phyloP scores from a whole-genome alignment of 2,329 filamentous ascomycete species.

The Arthrobotrys sphaeroides region DNA sequence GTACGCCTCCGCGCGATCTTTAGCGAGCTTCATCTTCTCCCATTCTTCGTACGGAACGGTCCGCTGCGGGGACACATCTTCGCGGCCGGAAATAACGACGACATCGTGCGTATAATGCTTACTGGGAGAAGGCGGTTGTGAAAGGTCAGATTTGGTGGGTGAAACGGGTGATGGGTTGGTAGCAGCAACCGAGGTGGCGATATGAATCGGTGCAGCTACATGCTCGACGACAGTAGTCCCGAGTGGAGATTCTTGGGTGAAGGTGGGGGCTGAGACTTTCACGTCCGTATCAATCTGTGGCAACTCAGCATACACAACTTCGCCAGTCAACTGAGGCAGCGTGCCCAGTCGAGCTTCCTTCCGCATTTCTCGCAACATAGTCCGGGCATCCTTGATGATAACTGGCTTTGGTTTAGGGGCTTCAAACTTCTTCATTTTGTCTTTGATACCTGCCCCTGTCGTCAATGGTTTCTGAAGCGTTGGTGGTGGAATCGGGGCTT shows the following conservation, averaged over 20 bases:
- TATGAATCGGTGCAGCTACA: neutral
- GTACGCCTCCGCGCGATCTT: conserved; percentile 41
- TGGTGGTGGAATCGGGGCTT: neutral
- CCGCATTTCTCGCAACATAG: conserved; percentile 39
- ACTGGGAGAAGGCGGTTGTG: neutral
- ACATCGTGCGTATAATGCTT: neutral
- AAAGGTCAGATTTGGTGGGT: neutral
- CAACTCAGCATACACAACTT: conserved; percentile 36
- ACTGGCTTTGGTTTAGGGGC: conserved; percentile 34
- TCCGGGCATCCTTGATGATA: conserved; percentile 23
- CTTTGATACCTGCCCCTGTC: conserved; percentile 16
- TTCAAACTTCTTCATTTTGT: conserved; percentile 40
- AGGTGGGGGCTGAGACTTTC: neutral
- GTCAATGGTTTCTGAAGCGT: neutral
- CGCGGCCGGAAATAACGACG: neutral
- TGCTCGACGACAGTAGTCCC: neutral
- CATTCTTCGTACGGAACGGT: conserved; percentile 16
- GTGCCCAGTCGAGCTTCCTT: conserved; percentile 43
- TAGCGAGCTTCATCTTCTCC: conserved; percentile 23
- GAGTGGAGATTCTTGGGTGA: neutral
- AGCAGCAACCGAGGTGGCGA: neutral
- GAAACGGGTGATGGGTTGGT: neutral
- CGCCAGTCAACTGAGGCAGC: conserved; percentile 14
- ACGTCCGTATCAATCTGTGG: neutral
- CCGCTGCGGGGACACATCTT: neutral